Conservation (phyloP, 768 basidiomycete genomes). For the Chalciporus pseudorubinellus region DNA sequence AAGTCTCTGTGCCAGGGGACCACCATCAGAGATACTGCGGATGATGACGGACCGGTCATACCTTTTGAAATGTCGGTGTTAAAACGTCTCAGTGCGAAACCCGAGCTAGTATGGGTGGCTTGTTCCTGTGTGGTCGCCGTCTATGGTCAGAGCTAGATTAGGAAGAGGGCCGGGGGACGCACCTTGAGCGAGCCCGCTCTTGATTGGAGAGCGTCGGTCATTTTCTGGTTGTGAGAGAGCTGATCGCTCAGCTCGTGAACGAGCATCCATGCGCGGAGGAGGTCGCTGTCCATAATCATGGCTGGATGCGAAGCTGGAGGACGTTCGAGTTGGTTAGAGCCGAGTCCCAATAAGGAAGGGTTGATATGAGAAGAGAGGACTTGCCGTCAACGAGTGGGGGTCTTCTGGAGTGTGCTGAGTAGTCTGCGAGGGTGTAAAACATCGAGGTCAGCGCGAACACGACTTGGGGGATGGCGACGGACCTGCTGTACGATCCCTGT, state of each 20-base stretch:
- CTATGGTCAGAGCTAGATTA: conserved; percentile 11
- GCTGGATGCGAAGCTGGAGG: background rate
- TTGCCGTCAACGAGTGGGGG: background rate
- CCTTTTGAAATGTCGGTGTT: conserved; percentile 88
- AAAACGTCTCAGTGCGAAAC: conserved; percentile 77
- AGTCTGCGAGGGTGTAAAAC: background rate
- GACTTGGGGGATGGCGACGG: background rate
- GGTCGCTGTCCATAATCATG: conserved; percentile 63
- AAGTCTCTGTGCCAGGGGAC: conserved; percentile 58
- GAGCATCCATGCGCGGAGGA: conserved; percentile 74
- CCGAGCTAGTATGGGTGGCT: conserved; percentile 66
- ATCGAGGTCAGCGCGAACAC: background rate
- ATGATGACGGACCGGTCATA: conserved; percentile 27
- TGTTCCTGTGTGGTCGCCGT: conserved; percentile 51
- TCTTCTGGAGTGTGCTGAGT: background rate
- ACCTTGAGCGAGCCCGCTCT: conserved; percentile 79
- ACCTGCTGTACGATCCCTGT: background rate
- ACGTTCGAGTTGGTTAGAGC: background rate
- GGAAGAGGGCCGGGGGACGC: conserved; percentile 10
- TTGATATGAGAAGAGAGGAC: background rate
- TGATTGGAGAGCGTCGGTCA: conserved; percentile 62
- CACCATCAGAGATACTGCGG: conserved; percentile 13
- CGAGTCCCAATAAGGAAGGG: conserved; percentile 8
- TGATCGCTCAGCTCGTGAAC: conserved; percentile 82
- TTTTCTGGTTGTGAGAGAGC: conserved; percentile 76